Conservation (phyloP, 805 yeast genomes). For the Candida germanica region DNA sequence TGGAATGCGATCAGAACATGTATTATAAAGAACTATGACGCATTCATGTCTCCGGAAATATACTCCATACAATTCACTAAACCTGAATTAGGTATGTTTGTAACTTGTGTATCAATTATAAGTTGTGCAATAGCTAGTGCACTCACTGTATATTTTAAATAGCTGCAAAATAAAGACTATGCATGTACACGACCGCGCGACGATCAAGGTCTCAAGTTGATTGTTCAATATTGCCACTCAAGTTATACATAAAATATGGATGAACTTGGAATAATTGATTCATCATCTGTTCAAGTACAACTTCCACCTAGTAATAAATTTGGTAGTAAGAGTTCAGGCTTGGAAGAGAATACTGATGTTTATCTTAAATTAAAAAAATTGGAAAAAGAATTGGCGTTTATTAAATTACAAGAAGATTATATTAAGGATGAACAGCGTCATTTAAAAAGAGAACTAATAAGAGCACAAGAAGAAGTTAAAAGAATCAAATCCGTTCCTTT, state of each 20-base stretch:
- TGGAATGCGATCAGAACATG: constrained; percentile 18
- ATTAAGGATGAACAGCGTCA: constrained; percentile 98
- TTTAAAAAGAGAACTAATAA: constrained; percentile 84
- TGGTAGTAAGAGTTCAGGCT: neutral
- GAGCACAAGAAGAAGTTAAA: constrained; percentile 98
- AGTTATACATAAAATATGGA: constrained; percentile 24
- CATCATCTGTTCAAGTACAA: constrained; percentile 8
- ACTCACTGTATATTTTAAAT: constrained; percentile 1
- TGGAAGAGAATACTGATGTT: constrained; percentile 54
- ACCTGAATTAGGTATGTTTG: constrained; percentile 18
- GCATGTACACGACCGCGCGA: constrained; percentile 8
- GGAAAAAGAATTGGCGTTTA: constrained; percentile 84
- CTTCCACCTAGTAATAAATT: constrained; percentile 5
- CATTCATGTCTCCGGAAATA: constrained; percentile 14
- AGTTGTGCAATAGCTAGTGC: constrained; percentile 3
- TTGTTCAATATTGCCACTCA: constrained; percentile 10
- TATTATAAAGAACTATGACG: constrained; percentile 15
- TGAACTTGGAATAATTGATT: constrained; percentile 32
- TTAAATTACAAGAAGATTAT: constrained; percentile 89
- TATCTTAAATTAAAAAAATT: constrained; percentile 82
- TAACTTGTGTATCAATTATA: constrained; percentile 3
- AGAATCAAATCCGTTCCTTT: constrained; percentile 96
- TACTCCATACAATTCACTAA: constrained; percentile 19
- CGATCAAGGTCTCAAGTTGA: too few species aligned
- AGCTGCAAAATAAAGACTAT: too few species aligned